Evolutionary conservation across 139 green algal genomes (phyloP), one percentile per base, ranked within the genome.

Genomic region (Tetraselmis chui): DNA sequence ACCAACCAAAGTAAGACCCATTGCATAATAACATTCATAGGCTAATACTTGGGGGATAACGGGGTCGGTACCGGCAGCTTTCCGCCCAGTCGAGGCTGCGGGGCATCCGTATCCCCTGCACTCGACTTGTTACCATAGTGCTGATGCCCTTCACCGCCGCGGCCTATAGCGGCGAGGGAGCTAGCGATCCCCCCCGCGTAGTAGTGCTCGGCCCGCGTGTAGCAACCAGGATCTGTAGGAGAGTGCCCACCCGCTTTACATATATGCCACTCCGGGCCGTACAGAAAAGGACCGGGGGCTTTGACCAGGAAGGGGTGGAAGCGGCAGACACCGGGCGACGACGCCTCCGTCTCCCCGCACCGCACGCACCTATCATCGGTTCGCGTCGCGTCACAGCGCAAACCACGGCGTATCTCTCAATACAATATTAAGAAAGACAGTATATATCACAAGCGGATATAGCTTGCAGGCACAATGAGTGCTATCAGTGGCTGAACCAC

Each of bases 241-340:
- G 74, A 31, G 74, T 77, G 74, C 23, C 74, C 74, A 25, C 23
- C 25, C 26, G 74, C 74, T 28, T 29, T 28, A 25, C 74, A 77
- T 11, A 29, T 2, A 25, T 77, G 74, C 74, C 74, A 77, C 18
- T 77, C 74, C 5, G 74, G 74, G 74, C 74, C 74, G 74, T 77
- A 77, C 74, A 77, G n/a, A 23, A 77, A 77, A 25, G 25, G 25
- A 77, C 18, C 18, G 74, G 74, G 74, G 5, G 26, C n/a, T 25
- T 77, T 77, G 26, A 77, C 74, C 2, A 77, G 74, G 74, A 31
- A 77, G 26, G 74, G 74, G 74, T 77, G 74, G 74, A 77, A 77
- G 74, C 74, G 74, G 74, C 74, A 77, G 23, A 77, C 74, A 22
- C 74, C 74, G 11, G 74, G 74, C n/a, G 74, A 77, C 45, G 45